These are phyloP conservation scores for Xerocomus minutiporus DNA, from an alignment of 1,284 basidiomycete species.

Conservation along the genomic window DNA sequence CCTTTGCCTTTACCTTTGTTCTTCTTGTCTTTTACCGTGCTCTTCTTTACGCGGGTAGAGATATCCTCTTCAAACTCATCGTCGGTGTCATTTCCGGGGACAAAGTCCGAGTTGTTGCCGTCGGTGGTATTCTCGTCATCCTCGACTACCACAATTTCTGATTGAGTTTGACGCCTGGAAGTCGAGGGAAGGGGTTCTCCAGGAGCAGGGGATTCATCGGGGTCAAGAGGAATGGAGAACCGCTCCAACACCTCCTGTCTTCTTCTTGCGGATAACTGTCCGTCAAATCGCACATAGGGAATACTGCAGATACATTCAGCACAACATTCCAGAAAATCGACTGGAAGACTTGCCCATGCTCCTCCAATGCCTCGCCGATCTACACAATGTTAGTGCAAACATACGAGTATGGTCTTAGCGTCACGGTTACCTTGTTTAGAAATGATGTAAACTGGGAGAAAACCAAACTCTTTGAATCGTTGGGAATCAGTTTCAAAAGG, in stretches of 20 bases:
- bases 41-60: conserved; percentile 27
- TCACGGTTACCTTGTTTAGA: conserved; percentile 60
- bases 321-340: conserved; percentile 7
- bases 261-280: conserved; percentile 71
- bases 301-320: conserved; percentile 46
- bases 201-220: conserved; percentile 22
- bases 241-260: conserved; percentile 75
- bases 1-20: conserved; percentile 36
- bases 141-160: conserved; percentile 11
- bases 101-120: conserved; percentile 22
- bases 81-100: conserved; percentile 34
- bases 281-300: conserved; percentile 75
- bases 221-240: conserved; percentile 63
- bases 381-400: conserved; percentile 28
- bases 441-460: conserved; percentile 86
- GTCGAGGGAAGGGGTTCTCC: conserved; percentile 16
- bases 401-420: not conserved
- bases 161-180: not conserved
- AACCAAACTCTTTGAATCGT: conserved; percentile 72
- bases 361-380: conserved; percentile 67
- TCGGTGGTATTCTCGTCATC: conserved; percentile 24
- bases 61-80: conserved; percentile 39
- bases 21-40: conserved; percentile 33
- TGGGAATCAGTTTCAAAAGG: conserved; percentile 64
- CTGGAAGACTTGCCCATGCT: conserved; percentile 47